Percentiles rank a stretch among this genome's conserved stretches.
Evolutionary conservation across 1,284 basidiomycete genomes (phyloP).

Genomic region (Austroboletus niveus): DNA sequence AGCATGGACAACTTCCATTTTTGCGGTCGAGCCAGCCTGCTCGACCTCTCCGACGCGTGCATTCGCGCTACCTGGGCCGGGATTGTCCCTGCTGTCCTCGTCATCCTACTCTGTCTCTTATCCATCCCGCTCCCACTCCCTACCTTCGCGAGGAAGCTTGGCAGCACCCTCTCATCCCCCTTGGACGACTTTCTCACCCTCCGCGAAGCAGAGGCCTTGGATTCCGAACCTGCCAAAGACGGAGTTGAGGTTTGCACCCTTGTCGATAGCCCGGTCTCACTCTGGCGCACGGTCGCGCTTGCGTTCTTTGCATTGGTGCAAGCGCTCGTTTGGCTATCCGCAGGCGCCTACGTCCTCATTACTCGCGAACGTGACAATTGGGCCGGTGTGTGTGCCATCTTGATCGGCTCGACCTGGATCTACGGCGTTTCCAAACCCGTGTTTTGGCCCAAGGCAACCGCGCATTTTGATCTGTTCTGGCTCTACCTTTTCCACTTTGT

Average conservation of each 20-base stretch:
- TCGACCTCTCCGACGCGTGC: constrained; percentile 52
- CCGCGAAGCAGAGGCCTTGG: constrained; percentile 45
- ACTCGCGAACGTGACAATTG: constrained; percentile 24
- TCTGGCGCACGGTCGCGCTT: constrained; percentile 58
- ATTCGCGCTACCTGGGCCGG: constrained; percentile 57
- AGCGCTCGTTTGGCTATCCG: constrained; percentile 43
- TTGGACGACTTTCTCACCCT: constrained; percentile 44
- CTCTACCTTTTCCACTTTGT: constrained; percentile 40
- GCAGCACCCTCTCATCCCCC: constrained; percentile 22
- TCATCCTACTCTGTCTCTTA: constrained; percentile 44
- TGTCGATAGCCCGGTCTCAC: constrained; percentile 30
- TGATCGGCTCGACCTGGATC: constrained; percentile 45
- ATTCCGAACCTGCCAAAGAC: constrained; percentile 6
- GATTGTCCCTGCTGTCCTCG: constrained; percentile 48
- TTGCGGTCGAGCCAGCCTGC: constrained; percentile 33
- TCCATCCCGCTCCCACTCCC: constrained; percentile 37
- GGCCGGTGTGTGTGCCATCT: constrained; percentile 29
- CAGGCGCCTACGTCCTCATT: constrained; percentile 38
- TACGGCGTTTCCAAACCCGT: constrained; percentile 45
- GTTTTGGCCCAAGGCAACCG: constrained; percentile 38
- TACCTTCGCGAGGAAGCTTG: constrained; percentile 11
- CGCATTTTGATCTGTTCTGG: constrained; percentile 45
- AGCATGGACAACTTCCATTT: constrained; percentile 11
- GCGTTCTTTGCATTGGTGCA: constrained; percentile 44
- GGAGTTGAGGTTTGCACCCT: neutral